A percentile compares a stretch with the other conserved stretches of the same genome.
These are phyloP conservation scores for Mycosphaerelloides madeirae DNA, from an alignment of 2,329 filamentous ascomycete genomes.

Conservation along the genomic window DNA sequence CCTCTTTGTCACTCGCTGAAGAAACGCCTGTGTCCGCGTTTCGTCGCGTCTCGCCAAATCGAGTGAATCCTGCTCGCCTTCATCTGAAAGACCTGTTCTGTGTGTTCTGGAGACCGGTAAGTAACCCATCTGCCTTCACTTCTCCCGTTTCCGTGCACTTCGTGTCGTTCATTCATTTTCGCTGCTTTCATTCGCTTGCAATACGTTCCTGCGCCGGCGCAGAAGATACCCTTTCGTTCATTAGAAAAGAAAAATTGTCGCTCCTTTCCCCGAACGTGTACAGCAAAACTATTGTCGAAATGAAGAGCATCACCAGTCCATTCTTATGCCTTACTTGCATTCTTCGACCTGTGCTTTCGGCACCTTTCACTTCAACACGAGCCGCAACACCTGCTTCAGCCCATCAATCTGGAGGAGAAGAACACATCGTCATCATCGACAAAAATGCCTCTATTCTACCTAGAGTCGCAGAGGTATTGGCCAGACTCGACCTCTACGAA, in stretches of 20 bases:
- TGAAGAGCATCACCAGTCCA: constrained; percentile 1
- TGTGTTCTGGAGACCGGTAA: background rate
- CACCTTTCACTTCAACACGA: background rate
- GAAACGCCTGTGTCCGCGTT: too few species aligned
- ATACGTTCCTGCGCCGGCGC: constrained; percentile 3
- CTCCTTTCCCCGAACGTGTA: background rate
- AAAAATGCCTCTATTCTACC: constrained; percentile 28
- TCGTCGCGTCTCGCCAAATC: too few species aligned
- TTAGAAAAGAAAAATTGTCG: background rate
- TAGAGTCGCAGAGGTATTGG: constrained; percentile 34
- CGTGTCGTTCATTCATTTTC: background rate
- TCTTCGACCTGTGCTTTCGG: background rate
- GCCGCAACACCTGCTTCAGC: constrained; percentile 5
- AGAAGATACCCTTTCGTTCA: constrained; percentile 2
- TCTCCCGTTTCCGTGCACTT: background rate
- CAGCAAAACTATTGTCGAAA: background rate
- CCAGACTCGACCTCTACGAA: constrained; percentile 33
- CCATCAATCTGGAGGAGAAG: constrained; percentile 24
- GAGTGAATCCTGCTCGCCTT: background rate
- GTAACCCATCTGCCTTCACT: background rate
- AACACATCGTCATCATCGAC: constrained; percentile 38
- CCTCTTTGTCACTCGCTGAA: too few species aligned
- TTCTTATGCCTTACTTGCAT: background rate
- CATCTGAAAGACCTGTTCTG: background rate
- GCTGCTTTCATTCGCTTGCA: constrained; percentile 1